Evolutionary conservation across 2,329 filamentous ascomycete species (phyloP).

Genomic region (Aspergillus sclerotialis): DNA sequence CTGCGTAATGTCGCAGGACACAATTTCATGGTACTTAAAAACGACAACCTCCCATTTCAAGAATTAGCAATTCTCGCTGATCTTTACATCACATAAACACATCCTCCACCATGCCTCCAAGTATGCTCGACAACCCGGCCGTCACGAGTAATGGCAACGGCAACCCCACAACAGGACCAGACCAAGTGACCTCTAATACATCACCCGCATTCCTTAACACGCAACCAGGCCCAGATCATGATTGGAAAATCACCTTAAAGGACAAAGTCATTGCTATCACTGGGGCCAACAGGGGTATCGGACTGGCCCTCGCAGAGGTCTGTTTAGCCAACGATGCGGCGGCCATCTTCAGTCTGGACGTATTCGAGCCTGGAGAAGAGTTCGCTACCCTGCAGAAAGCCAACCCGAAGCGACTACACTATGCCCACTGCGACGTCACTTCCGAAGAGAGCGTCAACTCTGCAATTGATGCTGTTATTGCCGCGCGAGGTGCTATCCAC

Average conservation of each 20-base stretch:
- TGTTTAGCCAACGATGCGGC: slow-evolving; percentile 40
- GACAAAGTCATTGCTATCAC: slow-evolving; percentile 32
- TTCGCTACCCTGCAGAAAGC: slow-evolving; percentile 30
- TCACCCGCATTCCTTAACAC: slow-evolving; percentile 34
- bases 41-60: neutral
- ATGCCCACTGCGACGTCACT: slow-evolving; percentile 42
- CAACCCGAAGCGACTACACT: slow-evolving; percentile 36
- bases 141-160: neutral
- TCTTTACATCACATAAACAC: neutral
- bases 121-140: neutral
- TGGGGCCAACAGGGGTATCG: slow-evolving; percentile 34
- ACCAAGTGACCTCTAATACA: neutral
- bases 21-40: too few relatives aligned
- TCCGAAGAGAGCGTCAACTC: slow-evolving; percentile 32
- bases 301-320: slow-evolving; percentile 40
- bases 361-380: slow-evolving; percentile 26
- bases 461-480: slow-evolving; percentile 36
- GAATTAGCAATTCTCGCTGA: neutral
- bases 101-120: neutral
- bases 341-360: slow-evolving; percentile 35
- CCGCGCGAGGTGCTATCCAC: slow-evolving; percentile 33
- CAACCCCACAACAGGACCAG: neutral
- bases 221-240: slow-evolving; percentile 31
- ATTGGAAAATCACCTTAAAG: slow-evolving; percentile 39
- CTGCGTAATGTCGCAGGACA: too few relatives aligned